Evolutionary conservation across 306 rosid species (phyloP).

Genomic region (Malus fusca): DNA sequence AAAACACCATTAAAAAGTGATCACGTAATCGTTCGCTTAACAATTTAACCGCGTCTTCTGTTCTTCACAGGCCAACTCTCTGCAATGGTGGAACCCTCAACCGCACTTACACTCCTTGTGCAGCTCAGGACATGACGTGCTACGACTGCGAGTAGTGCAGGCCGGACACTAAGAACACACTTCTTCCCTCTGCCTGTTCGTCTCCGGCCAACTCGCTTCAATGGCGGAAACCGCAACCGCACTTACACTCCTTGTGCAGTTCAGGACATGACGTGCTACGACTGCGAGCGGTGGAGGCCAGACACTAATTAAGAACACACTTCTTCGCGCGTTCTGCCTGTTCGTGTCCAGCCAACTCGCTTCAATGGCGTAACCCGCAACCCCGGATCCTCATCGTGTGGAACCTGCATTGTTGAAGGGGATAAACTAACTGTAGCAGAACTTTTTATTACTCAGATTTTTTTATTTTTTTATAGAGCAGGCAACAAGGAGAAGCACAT

Average conservation of each 20-base stretch:
- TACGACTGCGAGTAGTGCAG: too few species aligned
- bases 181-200: not conserved
- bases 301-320: not conserved
- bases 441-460: not conserved
- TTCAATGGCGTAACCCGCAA: not conserved
- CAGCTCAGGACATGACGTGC: too few species aligned
- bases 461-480: not conserved
- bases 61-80: too few species aligned
- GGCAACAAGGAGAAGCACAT: not conserved
- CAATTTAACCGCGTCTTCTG: too few species aligned
- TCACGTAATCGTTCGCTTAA: too few species aligned
- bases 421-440: not conserved
- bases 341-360: not conserved
- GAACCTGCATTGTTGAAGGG: not conserved
- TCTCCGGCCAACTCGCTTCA: not conserved
- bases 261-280: too few species aligned
- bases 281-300: too few species aligned
- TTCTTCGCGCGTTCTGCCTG: not conserved
- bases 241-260: too few species aligned
- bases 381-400: not conserved
- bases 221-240: too few species aligned
- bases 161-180: not conserved
- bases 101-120: too few species aligned
- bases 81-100: too few species aligned
- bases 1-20: too few species aligned